phyloP scores from a whole-genome alignment of 1,284 basidiomycete genomes.

The Meira miltonrushii region DNA sequence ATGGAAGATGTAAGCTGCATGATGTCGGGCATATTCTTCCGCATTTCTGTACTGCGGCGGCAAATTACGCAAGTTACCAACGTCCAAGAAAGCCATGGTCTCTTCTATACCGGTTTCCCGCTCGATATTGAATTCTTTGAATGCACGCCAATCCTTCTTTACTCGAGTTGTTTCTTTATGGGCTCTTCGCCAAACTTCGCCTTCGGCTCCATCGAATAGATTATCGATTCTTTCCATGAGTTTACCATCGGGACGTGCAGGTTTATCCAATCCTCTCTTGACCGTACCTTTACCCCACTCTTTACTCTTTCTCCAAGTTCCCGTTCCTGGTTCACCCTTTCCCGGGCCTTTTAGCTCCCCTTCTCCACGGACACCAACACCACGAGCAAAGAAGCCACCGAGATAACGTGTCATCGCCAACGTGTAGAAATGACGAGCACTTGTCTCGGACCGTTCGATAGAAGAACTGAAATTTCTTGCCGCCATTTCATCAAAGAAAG shows the following conservation, averaged over 20 bases:
- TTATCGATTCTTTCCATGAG: constrained; percentile 35
- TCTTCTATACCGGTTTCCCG: constrained; percentile 47
- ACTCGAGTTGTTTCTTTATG: constrained; percentile 39
- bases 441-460: constrained; percentile 39
- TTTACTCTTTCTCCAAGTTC: constrained; percentile 18
- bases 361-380: constrained; percentile 44
- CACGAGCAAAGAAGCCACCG: constrained; percentile 44
- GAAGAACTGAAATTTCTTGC: constrained; percentile 41
- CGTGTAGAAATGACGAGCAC: constrained; percentile 39
- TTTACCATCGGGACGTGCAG: constrained; percentile 29
- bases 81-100: constrained; percentile 34
- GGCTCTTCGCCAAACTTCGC: constrained; percentile 33
- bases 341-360: constrained; percentile 18
- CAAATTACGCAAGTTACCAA: constrained; percentile 43
- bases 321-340: constrained; percentile 13
- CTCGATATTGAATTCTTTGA: constrained; percentile 50
- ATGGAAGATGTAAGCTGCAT: constrained; percentile 44
- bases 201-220: constrained; percentile 35
- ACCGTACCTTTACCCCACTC: constrained; percentile 19
- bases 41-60: constrained; percentile 42
- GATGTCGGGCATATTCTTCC: constrained; percentile 44
- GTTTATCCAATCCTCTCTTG: constrained; percentile 39
- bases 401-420: constrained; percentile 42
- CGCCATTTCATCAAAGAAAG: constrained; percentile 44
- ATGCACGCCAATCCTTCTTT: constrained; percentile 32